Base-by-base conservation (phyloP, 2,329 filamentous ascomycete genomes). In the Fusarium dimerum region DNA sequence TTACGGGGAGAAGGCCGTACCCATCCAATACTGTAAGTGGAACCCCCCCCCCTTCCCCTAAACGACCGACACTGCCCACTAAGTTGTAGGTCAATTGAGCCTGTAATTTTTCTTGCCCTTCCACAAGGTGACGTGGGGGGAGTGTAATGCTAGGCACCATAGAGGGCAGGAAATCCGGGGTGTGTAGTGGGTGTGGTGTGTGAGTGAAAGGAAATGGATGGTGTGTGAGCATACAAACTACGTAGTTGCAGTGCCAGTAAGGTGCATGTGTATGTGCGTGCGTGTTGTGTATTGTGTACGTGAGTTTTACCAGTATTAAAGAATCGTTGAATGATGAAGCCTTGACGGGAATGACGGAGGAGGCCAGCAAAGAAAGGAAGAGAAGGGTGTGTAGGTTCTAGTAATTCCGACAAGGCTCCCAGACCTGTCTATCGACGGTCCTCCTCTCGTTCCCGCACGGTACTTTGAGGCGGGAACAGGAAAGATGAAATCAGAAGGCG, bases 1-100 rank as follows among this genome's bases (percentile, higher is more conserved):
- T 51, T 44, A 62, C 63, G 63, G 63, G 60, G 59, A 66, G 63
- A 66, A 66, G 46, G 56, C 63, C 63, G 63, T 57, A 51, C 44
- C 45, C 56, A 51, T 43, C 45, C 56, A 50, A 50, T 46, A 53
- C 47, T 36, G 32, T 15, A 26, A 36, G 32, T 36, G 32, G 18
- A 32, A 18, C 39, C 30, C 41, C 43, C 30, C 41, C 43, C 18
- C 13, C 29, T 26, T 49, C 47, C 36, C 38, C 46, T 43, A 29
- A 48, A 20, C 46, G 26, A 45, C 36, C 46, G 48, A 38, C 38
- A 45, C 41, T 18, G 15, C 30, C 32, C 30, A 48, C 44, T 32
- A 43, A 45, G 40, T 50, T 36, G 48, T 47, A 36, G 32, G 32
- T 36, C 32, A 11, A 15, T 36, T 15, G 13, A 36, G 32, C 32